Evolutionary conservation across 2,329 filamentous ascomycete genomes (phyloP), one percentile per base, ranked within the genome.

Genomic region (Diaporthe velutina): DNA sequence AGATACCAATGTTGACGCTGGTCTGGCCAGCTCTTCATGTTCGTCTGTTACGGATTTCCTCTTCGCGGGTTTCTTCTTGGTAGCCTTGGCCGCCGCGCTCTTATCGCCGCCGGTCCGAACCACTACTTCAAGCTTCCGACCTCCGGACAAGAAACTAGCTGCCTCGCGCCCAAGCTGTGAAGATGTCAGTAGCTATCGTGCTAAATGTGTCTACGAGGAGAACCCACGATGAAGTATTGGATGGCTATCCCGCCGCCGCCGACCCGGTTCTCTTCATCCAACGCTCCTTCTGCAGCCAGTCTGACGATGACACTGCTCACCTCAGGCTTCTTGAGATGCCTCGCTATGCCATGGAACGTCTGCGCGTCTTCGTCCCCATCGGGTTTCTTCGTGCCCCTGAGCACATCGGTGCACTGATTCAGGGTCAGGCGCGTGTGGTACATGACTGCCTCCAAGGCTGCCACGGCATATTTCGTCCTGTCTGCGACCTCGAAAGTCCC

Each of bases 281-380:
- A 85, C 8, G 92, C 94, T 58, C 93, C 92, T 79, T 97, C 94
- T 7, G 90, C 90, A 10, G 94, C 85, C 13, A 99, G 87, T 64
- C 90, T 89, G 80, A 95, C 91, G 79, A 98, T 95, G n/a, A 98
- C 88, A 52, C 95, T 92, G 80, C 98, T 94, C 17, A 95, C 89
- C 80, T 97, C 94, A 48, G 92, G 91, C 79, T 93, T 91, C 74
- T 93, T 92, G 78, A 98, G 84, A 22, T 90, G 86, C 76, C 89
- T 91, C 19, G 94, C 95, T 55, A 89, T 88, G 19, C 95, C 95
- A 82, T 91, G 92, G 74, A 92, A 90, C 3, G 61, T 40, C 25
- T 89, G 83, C 5, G 85, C 81, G 3, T 85, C 80, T 19, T 88
- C 85, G 54, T 90, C 88, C 55, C 90, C 86, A 73, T 90, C 90